These are phyloP conservation scores for Mycosphaerella arachidis DNA, from an alignment of 2,329 filamentous ascomycete genomes.

Conservation along the genomic window DNA sequence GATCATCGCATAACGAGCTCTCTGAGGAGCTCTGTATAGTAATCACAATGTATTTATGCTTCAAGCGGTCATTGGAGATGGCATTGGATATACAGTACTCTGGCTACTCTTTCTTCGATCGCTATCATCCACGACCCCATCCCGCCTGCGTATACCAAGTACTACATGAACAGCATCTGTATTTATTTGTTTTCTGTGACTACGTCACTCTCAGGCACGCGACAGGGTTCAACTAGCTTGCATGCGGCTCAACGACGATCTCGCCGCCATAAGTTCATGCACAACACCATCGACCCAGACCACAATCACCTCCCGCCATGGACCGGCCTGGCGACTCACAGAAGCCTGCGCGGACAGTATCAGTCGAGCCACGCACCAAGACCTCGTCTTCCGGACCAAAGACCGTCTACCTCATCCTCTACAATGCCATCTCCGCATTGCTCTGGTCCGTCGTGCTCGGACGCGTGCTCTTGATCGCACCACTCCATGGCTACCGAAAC, in stretches of 20 bases:
- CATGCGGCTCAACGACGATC: not conserved
- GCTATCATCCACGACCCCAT: not conserved
- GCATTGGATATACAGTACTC: not conserved
- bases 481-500: constrained; percentile 42
- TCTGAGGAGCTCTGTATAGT: not conserved
- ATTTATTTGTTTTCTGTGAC: not conserved
- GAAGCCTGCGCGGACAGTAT: constrained; percentile 8
- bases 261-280: not conserved
- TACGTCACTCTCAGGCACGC: not conserved
- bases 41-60: not conserved
- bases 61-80: not conserved
- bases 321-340: constrained; percentile 26
- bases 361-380: constrained; percentile 8
- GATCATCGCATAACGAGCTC: not conserved
- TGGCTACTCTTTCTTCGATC: not conserved
- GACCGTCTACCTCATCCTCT: constrained; percentile 67
- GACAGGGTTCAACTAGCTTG: not conserved
- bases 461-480: constrained; percentile 57
- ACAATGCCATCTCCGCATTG: constrained; percentile 73
- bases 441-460: constrained; percentile 76
- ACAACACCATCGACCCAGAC: not conserved
- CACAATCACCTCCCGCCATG: constrained; percentile 17
- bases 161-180: not conserved
- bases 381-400: constrained; percentile 28
- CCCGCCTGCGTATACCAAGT: no score